These are phyloP conservation scores for Fusarium algeriense DNA, from an alignment of 2,329 filamentous ascomycete species.

Conservation along the genomic window DNA sequence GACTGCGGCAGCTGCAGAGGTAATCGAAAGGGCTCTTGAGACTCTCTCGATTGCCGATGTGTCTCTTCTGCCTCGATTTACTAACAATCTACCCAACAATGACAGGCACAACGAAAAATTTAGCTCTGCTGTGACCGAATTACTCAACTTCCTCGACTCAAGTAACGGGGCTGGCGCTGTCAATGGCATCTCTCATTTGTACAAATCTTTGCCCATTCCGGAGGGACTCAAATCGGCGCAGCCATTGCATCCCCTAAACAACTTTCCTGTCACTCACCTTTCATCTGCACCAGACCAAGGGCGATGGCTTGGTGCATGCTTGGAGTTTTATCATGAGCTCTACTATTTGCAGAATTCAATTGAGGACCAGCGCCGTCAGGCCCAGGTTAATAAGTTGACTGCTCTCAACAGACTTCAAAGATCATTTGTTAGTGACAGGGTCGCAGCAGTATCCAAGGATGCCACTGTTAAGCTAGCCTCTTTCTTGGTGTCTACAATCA, in stretches of 20 bases:
- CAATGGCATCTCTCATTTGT: constrained; percentile 53
- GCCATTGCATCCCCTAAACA: constrained; percentile 71
- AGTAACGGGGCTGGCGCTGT: constrained; percentile 47
- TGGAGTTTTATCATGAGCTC: constrained; percentile 64
- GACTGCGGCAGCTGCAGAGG: constrained; percentile 40
- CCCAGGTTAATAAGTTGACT: constrained; percentile 63
- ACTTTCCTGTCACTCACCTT: constrained; percentile 64
- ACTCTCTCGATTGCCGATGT: constrained; percentile 63
- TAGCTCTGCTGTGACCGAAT: constrained; percentile 36
- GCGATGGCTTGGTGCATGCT: constrained; percentile 65
- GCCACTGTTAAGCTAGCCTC: constrained; percentile 67
- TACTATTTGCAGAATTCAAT: constrained; percentile 57
- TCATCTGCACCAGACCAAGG: constrained; percentile 53
- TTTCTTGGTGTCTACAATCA: constrained; percentile 63
- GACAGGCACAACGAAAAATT: constrained; percentile 11
- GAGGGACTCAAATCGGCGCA: constrained; percentile 48
- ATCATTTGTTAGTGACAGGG: constrained; percentile 66
- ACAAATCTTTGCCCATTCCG: constrained; percentile 49
- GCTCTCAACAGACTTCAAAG: constrained; percentile 71
- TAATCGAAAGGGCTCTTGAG: constrained; percentile 57
- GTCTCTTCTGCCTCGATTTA: constrained; percentile 53
- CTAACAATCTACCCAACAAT: constrained; percentile 40
- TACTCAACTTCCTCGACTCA: constrained; percentile 51
- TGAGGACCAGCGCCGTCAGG: constrained; percentile 56
- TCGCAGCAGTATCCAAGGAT: constrained; percentile 70